phyloP scores from a whole-genome alignment of 176 grass and related monocot species.

The Oryza meyeriana region DNA sequence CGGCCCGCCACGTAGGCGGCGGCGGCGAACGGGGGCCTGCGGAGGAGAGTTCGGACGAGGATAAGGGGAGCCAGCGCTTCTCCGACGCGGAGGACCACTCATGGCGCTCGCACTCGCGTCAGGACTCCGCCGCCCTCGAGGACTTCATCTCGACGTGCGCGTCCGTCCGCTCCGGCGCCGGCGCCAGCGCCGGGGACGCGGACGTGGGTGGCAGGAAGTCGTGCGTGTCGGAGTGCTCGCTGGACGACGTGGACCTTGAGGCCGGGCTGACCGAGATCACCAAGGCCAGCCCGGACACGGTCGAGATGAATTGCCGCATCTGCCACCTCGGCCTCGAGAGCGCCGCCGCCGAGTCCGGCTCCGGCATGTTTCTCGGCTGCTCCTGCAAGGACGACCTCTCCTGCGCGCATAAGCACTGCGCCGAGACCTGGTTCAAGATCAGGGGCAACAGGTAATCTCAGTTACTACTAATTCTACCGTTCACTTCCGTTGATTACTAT shows the following conservation, averaged over 20 bases:
- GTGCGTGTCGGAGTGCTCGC: slow-evolving; percentile 72
- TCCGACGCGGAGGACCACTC: slow-evolving; percentile 71
- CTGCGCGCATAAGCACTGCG: slow-evolving; percentile 87
- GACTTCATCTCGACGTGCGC: slow-evolving; percentile 38
- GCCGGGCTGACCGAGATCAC: slow-evolving; percentile 61
- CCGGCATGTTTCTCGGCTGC: slow-evolving; percentile 82
- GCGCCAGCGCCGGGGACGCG: neutral
- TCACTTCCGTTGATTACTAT: neutral
- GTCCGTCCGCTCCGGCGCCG: slow-evolving; percentile 26
- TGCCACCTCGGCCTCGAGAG: slow-evolving; percentile 88
- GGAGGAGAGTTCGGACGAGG: slow-evolving; percentile 26
- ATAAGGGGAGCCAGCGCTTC: slow-evolving; percentile 64
- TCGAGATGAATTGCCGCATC: slow-evolving; percentile 85
- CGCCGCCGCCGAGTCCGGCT: slow-evolving; percentile 56
- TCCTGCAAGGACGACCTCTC: slow-evolving; percentile 95
- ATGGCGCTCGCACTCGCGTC: slow-evolving; percentile 58
- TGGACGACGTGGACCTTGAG: slow-evolving; percentile 73
- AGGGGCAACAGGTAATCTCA: slow-evolving; percentile 93
- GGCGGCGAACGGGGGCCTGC: neutral
- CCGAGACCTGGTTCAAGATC: slow-evolving; percentile 99
- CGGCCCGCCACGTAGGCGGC: neutral
- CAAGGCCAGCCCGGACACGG: slow-evolving; percentile 56
- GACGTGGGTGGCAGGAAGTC: slow-evolving; percentile 51
- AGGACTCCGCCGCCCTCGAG: slow-evolving; percentile 46
- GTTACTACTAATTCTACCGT: neutral